Evolutionary conservation across 1,284 basidiomycete species (phyloP).

Genomic region (Schizophyllum amplum): DNA sequence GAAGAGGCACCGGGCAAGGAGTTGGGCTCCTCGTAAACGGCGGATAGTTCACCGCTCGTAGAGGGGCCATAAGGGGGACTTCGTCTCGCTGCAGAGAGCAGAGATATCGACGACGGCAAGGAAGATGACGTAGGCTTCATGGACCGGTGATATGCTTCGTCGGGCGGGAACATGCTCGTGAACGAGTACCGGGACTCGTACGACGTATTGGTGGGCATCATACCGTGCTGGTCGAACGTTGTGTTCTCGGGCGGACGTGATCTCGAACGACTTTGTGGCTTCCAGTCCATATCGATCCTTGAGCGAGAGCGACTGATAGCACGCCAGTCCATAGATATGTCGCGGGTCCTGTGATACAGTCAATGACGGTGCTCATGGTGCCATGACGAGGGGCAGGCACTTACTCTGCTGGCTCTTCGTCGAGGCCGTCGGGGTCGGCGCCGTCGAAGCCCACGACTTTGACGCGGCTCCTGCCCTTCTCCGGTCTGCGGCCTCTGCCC

Average conservation of each 20-base stretch:
- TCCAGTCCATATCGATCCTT: constrained; percentile 76
- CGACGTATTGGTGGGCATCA: constrained; percentile 17
- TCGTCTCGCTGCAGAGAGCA: constrained; percentile 39
- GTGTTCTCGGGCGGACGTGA: constrained; percentile 51
- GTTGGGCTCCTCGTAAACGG: constrained; percentile 49
- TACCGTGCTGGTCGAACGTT: constrained; percentile 34
- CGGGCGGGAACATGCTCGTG: constrained; percentile 12
- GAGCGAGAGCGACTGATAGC: constrained; percentile 89
- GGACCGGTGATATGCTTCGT: background rate
- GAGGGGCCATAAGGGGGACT: constrained; percentile 33
- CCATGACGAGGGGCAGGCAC: constrained; percentile 30
- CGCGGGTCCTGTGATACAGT: constrained; percentile 23
- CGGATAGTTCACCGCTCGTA: constrained; percentile 35
- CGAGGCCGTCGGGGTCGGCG: constrained; percentile 55
- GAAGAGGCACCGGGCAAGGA: constrained; percentile 22
- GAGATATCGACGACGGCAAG: constrained; percentile 32
- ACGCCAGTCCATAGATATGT: constrained; percentile 86
- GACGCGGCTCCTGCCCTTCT: constrained; percentile 69
- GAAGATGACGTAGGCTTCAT: constrained; percentile 24
- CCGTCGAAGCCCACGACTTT: constrained; percentile 76
- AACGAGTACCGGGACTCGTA: background rate
- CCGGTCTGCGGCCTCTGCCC: constrained; percentile 60
- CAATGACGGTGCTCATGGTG: constrained; percentile 9
- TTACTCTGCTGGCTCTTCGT: constrained; percentile 62
- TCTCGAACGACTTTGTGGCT: constrained; percentile 64